Evolutionary conservation across 139 green algal genomes (phyloP).

Genomic region (Chlamydomonas applanata): DNA sequence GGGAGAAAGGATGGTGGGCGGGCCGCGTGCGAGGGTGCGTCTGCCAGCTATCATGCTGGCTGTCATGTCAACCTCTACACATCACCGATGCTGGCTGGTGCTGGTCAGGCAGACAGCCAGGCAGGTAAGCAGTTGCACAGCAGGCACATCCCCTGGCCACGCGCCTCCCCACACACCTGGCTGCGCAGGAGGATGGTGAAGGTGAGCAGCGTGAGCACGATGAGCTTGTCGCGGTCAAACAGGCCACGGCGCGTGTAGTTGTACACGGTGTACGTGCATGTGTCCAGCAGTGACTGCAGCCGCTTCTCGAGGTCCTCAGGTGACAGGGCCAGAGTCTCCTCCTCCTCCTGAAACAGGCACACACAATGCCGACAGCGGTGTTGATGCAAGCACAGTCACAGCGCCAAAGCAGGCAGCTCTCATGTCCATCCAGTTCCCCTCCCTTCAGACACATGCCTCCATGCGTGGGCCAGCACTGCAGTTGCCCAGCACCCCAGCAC

Average conservation of each 20-base stretch:
- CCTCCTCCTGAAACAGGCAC: conserved; percentile 37
- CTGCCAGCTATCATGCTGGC: no score
- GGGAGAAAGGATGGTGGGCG: not conserved
- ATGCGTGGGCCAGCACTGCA: no score
- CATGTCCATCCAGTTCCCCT: no score
- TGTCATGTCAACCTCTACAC: no score
- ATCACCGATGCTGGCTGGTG: conserved; percentile 4
- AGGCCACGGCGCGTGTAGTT: conserved; percentile 84
- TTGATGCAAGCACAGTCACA: not conserved
- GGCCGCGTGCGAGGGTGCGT: not conserved
- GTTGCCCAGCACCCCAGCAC: no score
- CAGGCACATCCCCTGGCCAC: no score
- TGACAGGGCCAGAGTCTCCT: conserved; percentile 41
- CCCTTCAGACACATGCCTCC: no score
- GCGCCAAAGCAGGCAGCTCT: no score
- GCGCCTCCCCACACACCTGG: conserved; percentile 17
- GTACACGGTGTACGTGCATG: conserved; percentile 83
- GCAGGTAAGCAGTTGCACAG: not conserved
- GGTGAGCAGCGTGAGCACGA: conserved; percentile 78
- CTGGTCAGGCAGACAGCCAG: not conserved
- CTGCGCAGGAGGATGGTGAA: conserved; percentile 62
- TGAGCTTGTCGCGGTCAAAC: conserved; percentile 87
- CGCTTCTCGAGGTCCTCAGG: conserved; percentile 74
- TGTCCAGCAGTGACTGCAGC: conserved; percentile 63
- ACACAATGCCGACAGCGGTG: not conserved